A percentile compares a stretch with the other conserved stretches of the same genome.
phyloP scores from a whole-genome alignment of 352 stramenopile genomes.

The Globisporangium cederbergense region DNA sequence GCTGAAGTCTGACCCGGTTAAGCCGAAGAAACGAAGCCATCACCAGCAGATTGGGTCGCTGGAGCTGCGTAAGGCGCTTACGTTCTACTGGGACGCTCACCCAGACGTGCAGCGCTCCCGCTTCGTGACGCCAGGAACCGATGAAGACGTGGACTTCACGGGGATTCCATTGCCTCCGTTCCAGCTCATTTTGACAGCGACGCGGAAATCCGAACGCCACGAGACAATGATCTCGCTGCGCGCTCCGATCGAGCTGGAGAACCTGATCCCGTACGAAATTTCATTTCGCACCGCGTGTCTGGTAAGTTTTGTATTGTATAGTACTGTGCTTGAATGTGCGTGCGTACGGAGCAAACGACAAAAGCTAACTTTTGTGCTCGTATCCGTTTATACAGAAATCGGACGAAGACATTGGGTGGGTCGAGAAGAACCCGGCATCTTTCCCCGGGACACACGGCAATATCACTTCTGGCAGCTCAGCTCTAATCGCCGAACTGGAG shows the following conservation, averaged over 20 bases:
- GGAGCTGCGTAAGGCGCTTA: slow-evolving; percentile 61
- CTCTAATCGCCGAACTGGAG: slow-evolving; percentile 65
- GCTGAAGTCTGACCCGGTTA: slow-evolving; percentile 30
- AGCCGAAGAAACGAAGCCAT: slow-evolving; percentile 26
- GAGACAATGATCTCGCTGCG: slow-evolving; percentile 70
- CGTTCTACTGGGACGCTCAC: slow-evolving; percentile 75
- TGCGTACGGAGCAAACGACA: slow-evolving; percentile 12
- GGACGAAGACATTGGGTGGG: slow-evolving; percentile 54
- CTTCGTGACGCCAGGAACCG: slow-evolving; percentile 1
- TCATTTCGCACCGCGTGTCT: slow-evolving; percentile 74
- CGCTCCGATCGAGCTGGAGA: slow-evolving; percentile 69
- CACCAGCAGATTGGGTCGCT: slow-evolving; percentile 52
- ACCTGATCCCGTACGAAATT: slow-evolving; percentile 70
- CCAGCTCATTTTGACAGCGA: slow-evolving; percentile 68
- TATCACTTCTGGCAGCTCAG: slow-evolving; percentile 52
- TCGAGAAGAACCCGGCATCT: slow-evolving; percentile 58
- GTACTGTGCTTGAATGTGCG: slow-evolving; percentile 4
- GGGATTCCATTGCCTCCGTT: slow-evolving; percentile 54
- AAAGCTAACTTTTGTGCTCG: slow-evolving; percentile 9
- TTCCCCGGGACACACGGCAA: slow-evolving; percentile 59
- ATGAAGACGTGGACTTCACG: slow-evolving; percentile 10
- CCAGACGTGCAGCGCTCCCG: slow-evolving; percentile 9
- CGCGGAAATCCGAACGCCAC: slow-evolving; percentile 72
- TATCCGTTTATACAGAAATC: slow-evolving; percentile 46
- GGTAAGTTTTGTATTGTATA: slow-evolving; percentile 23